Evolutionary conservation across 345 rosid genomes (phyloP).

Genomic region (Arabidopsis suecica): DNA sequence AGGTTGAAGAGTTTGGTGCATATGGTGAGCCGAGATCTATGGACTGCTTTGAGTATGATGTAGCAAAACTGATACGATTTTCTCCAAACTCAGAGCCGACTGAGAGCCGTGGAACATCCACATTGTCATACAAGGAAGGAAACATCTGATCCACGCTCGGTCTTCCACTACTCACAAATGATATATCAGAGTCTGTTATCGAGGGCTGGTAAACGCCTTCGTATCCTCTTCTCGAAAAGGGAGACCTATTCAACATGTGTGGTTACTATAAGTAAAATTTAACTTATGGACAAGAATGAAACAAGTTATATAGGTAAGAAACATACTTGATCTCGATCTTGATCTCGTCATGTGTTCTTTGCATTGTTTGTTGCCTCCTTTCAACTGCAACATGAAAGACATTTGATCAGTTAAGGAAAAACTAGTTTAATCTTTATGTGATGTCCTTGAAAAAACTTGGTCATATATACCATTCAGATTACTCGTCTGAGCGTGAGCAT

Average conservation of each 20-base stretch:
- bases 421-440: neutral
- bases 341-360: constrained; percentile 43
- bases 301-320: constrained; percentile 9
- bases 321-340: constrained; percentile 47
- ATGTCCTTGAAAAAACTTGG: neutral
- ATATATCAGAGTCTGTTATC: constrained; percentile 63
- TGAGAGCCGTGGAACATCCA: constrained; percentile 54
- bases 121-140: constrained; percentile 49
- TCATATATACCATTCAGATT: constrained; percentile 26
- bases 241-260: constrained; percentile 53
- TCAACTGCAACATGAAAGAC: constrained; percentile 28
- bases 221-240: constrained; percentile 54
- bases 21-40: constrained; percentile 52
- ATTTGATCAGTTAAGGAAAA: constrained; percentile 16
- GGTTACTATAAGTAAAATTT: constrained; percentile 2
- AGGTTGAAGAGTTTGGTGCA: constrained; percentile 48
- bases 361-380: constrained; percentile 34
- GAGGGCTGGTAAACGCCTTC: constrained; percentile 52
- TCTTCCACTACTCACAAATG: constrained; percentile 72
- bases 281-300: constrained; percentile 4
- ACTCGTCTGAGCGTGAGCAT: constrained; percentile 19
- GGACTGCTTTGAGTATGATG: constrained; percentile 50
- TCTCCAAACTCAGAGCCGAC: constrained; percentile 54
- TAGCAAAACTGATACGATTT: constrained; percentile 52
- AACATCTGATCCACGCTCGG: constrained; percentile 56